Percentiles rank a stretch among this genome's conserved stretches.
phyloP scores from a whole-genome alignment of 345 rosid species.

The Gossypium mustelinum region DNA sequence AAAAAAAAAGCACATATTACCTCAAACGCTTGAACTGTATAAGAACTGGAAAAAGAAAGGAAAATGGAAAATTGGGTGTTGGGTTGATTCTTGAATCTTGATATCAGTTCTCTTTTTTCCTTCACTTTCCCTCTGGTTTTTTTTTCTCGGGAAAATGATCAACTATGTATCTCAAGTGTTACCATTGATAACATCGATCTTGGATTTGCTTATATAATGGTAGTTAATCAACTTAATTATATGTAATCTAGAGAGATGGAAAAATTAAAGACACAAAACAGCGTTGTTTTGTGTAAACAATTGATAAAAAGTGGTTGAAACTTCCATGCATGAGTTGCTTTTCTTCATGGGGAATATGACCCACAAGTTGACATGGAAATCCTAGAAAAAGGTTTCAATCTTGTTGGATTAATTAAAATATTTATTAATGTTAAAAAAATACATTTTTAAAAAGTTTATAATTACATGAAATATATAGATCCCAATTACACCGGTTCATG shows the following conservation, averaged over 20 bases:
- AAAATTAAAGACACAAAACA: neutral
- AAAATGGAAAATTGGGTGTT: neutral
- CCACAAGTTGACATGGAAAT: constrained; percentile 29
- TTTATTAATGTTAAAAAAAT: neutral
- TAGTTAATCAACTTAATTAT: too few relatives aligned
- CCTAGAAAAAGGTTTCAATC: neutral
- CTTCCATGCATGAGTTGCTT: constrained; percentile 24
- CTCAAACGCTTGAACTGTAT: constrained; percentile 26
- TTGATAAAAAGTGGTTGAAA: constrained; percentile 16
- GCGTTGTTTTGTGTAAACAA: neutral
- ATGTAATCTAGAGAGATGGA: neutral
- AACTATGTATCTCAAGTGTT: too few relatives aligned
- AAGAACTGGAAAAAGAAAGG: neutral
- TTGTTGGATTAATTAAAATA: constrained; percentile 11
- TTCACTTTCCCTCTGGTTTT: neutral
- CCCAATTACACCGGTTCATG: too few relatives aligned
- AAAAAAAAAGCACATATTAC: constrained; percentile 27
- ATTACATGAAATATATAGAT: too few relatives aligned
- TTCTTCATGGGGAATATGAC: constrained; percentile 14
- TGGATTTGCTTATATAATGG: neutral
- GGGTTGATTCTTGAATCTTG: neutral
- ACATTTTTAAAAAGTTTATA: neutral
- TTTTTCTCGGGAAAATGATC: neutral
- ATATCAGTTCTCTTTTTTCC: neutral
- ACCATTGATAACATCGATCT: neutral